phyloP scores from a whole-genome alignment of 148 eudicot genomes.

The Spergularia bocconei region DNA sequence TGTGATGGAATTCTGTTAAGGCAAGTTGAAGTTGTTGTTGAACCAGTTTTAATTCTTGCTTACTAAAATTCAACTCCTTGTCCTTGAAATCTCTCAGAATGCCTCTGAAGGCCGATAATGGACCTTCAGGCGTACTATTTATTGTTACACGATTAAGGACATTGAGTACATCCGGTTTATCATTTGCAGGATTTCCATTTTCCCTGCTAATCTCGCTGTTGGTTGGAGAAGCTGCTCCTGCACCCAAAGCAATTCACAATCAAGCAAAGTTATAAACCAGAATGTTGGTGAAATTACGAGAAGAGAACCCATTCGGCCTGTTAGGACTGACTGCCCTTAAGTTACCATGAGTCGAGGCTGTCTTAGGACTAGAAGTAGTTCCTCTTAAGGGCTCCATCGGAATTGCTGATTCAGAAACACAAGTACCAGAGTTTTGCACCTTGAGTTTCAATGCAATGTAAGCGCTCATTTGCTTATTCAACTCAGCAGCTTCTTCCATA shows the following conservation, averaged over 20 bases:
- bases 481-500: slow-evolving; percentile 42
- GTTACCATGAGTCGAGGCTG: slow-evolving; percentile 26
- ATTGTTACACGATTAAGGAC: slow-evolving; percentile 62
- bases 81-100: slow-evolving; percentile 49
- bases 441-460: slow-evolving; percentile 61
- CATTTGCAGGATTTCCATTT: background rate
- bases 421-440: slow-evolving; percentile 43
- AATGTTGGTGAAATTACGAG: no score
- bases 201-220: slow-evolving; percentile 10
- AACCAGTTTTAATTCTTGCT: slow-evolving; percentile 56
- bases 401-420: slow-evolving; percentile 24
- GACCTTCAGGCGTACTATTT: slow-evolving; percentile 46
- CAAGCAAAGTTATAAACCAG: no score
- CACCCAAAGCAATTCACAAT: background rate
- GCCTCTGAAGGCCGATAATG: slow-evolving; percentile 52
- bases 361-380: no score
- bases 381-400: slow-evolving; percentile 21
- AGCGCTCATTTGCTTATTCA: slow-evolving; percentile 70
- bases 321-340: background rate
- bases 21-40: slow-evolving; percentile 56
- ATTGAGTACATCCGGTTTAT: slow-evolving; percentile 34
- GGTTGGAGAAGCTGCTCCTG: slow-evolving; percentile 19
- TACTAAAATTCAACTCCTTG: slow-evolving; percentile 51
- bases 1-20: slow-evolving; percentile 60
- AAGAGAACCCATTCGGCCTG: no score